Evolutionary conservation across 768 basidiomycete genomes (phyloP), one percentile per base, ranked within the genome.

Genomic region (Naganishia onofrii): DNA sequence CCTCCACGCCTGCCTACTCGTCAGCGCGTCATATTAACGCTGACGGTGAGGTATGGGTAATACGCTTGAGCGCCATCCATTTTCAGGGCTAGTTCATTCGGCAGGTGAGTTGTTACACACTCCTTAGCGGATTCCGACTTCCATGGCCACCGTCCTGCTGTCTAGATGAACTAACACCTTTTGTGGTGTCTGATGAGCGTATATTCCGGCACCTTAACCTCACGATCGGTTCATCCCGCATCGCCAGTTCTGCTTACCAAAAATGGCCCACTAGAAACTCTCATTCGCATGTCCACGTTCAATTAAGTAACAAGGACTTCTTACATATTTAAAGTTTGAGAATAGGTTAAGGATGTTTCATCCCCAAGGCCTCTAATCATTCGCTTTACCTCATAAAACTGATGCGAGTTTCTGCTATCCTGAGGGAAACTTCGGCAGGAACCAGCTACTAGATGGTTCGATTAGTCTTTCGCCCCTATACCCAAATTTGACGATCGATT

Each of bases 401-500:
- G 56, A 57, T 36, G 56, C 31, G 32, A 57, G 36, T 29, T 57
- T 34, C 31, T 52, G 54, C 54, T 55, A 55, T 55, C 54, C 54
- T 86, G 85, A 86, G 88, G 88, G 88, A 90, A 89, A 89, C 88
- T 90, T 89, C 87, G 88, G 88, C 87, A 87, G 89, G 88, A 90
- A 90, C 88, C 88, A 90, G 89, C 88, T 89, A 90, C 88, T 89
- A 89, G 85, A 90, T 89, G 89, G 89, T 90, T 75, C 88, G 88
- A 91, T 90, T 90, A 89, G 89, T 90, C 90, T 90, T 90, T 90
- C 88, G 87, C 89, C 90, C 89, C 89, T 90, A 90, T 90, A 90
- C 89, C 88, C 89, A 90, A 89, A 88, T 90, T 89, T 84, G 88
- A 90, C 89, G 87, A 90, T 90, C 88, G 89, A 90, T 90, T 90